These are phyloP conservation scores for Geotrichum ghanense DNA, from an alignment of 805 yeast species.

Conservation along the genomic window DNA sequence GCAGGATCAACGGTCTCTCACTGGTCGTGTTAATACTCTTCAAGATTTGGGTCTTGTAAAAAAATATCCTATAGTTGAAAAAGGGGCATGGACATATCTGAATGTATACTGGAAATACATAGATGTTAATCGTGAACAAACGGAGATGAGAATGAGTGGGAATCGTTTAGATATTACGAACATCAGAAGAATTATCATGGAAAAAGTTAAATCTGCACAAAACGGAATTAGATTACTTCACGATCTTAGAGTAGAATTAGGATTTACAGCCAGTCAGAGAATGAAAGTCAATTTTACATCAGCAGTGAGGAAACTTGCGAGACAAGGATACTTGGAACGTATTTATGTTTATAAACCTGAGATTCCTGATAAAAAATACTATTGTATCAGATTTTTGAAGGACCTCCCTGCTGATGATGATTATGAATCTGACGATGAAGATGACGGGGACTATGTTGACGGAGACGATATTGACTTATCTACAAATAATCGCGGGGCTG, in stretches of 20 bases:
- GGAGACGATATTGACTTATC: background rate
- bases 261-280: conserved; percentile 23
- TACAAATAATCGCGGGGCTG: background rate
- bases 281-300: conserved; percentile 15
- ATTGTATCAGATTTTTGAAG: conserved; percentile 25
- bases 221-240: conserved; percentile 24
- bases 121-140: conserved; percentile 15
- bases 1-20: conserved; percentile 31
- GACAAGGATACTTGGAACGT: conserved; percentile 19
- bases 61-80: conserved; percentile 24
- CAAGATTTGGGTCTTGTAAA: conserved; percentile 25
- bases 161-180: conserved; percentile 14
- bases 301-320: conserved; percentile 19
- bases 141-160: background rate
- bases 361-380: conserved; percentile 20
- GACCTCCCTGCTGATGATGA: conserved; percentile 19
- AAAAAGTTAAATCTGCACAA: conserved; percentile 20
- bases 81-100: conserved; percentile 24
- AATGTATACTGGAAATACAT: conserved; percentile 25
- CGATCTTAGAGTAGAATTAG: conserved; percentile 30
- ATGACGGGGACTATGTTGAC: conserved; percentile 16
- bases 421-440: conserved; percentile 30
- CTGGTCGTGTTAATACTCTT: conserved; percentile 24
- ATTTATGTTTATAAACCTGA: conserved; percentile 27
- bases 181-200: conserved; percentile 19